Conservation (phyloP, 2,329 filamentous ascomycete genomes). For the Spiromastix sp. region DNA sequence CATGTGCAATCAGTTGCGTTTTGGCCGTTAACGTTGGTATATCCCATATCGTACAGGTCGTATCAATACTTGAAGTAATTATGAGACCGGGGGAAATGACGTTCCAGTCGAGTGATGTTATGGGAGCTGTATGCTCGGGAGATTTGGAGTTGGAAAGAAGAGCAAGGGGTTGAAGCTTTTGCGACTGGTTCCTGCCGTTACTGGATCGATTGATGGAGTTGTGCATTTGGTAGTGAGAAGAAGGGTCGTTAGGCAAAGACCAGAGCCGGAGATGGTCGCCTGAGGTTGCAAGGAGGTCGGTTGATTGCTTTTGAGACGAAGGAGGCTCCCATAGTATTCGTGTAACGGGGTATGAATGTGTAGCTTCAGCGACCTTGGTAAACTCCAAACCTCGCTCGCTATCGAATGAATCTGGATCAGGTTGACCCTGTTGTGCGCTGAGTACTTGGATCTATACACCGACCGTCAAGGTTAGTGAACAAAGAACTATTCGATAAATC, state of each 20-base stretch:
- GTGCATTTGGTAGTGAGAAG: slow-evolving; percentile 48
- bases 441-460: slow-evolving; percentile 79
- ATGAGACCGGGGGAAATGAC: slow-evolving; percentile 93
- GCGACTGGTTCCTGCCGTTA: slow-evolving; percentile 50
- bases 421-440: slow-evolving; percentile 69
- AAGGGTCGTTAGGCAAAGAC: slow-evolving; percentile 61
- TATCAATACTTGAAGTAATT: slow-evolving; percentile 97
- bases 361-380: slow-evolving; percentile 87
- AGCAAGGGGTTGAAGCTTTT: slow-evolving; percentile 84
- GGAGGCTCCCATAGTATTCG: slow-evolving; percentile 92
- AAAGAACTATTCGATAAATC: too few relatives aligned
- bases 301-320: slow-evolving; percentile 88
- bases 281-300: slow-evolving; percentile 87
- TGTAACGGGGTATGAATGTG: slow-evolving; percentile 94
- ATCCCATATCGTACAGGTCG: slow-evolving; percentile 98
- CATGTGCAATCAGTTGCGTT: slow-evolving; percentile 94
- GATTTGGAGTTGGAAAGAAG: slow-evolving; percentile 96
- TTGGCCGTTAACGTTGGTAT: slow-evolving; percentile 96
- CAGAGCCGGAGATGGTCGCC: slow-evolving; percentile 89
- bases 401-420: slow-evolving; percentile 54
- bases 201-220: slow-evolving; percentile 61
- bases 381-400: slow-evolving; percentile 77
- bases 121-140: slow-evolving; percentile 89
- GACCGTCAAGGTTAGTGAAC: slow-evolving; percentile 6
- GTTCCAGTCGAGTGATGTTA: slow-evolving; percentile 97